These are phyloP conservation scores for Butyriboletus appendiculatus DNA, from an alignment of 1,284 basidiomycete species.

Conservation along the genomic window DNA sequence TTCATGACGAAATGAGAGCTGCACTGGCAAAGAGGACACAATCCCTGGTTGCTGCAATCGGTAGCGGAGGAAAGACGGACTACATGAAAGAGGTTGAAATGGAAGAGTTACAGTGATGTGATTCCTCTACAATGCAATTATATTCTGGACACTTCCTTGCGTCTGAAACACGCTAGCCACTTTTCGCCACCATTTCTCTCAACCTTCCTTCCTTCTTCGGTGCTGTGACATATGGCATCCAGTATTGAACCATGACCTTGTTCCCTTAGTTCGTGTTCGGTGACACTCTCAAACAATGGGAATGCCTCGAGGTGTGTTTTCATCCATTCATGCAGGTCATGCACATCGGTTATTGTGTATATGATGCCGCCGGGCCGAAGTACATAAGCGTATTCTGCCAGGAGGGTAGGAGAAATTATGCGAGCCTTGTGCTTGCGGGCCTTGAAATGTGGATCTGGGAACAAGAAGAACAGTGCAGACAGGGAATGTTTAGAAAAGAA, in stretches of 20 bases:
- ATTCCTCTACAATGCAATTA: conserved; percentile 5
- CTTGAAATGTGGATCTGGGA: conserved; percentile 99
- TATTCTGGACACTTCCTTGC: conserved; percentile 47
- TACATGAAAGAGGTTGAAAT: conserved; percentile 30
- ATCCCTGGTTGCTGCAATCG: conserved; percentile 54
- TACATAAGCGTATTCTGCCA: conserved; percentile 94
- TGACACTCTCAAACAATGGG: conserved; percentile 84
- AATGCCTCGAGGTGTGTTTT: conserved; percentile 82
- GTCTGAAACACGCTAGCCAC: conserved; percentile 83
- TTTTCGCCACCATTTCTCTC: conserved; percentile 90
- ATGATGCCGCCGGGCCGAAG: conserved; percentile 90
- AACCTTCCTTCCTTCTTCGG: conserved; percentile 98
- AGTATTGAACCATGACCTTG: conserved; percentile 75
- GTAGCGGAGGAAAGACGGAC: conserved; percentile 30
- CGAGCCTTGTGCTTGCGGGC: conserved; percentile 97
- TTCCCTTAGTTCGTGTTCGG: conserved; percentile 70
- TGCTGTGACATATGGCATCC: conserved; percentile 81
- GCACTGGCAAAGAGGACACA: conserved; percentile 71
- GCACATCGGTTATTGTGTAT: conserved; percentile 98
- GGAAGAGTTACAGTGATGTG: conserved; percentile 36
- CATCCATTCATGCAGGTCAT: conserved; percentile 97
- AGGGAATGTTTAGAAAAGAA: conserved; percentile 93
- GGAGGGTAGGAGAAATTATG: conserved; percentile 93
- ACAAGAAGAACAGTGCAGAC: conserved; percentile 95
- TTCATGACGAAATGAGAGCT: conserved; percentile 84